Conservation (phyloP, 148 eudicot genomes). For the Agrostemma githago region DNA sequence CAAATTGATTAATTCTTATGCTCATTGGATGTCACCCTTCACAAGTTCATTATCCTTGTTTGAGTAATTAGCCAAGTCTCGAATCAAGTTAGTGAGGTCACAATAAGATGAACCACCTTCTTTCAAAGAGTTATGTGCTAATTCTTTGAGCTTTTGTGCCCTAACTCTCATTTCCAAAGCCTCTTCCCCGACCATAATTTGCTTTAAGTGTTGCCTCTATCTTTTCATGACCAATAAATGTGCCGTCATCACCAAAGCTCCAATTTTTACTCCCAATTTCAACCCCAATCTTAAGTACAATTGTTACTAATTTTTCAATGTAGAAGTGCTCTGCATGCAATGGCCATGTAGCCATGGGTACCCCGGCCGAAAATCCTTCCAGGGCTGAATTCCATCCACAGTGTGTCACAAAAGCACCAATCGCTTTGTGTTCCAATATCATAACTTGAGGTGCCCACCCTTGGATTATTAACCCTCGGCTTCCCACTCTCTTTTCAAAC, state of each 20-base stretch:
- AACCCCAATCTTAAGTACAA: conserved; percentile 16
- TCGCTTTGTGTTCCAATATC: conserved; percentile 15
- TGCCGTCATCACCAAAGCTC: neutral
- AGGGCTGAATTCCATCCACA: conserved; percentile 41
- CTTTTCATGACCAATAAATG: conserved; percentile 14
- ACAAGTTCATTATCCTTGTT: too few species aligned
- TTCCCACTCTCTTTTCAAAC: conserved; percentile 6
- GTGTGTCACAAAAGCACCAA: conserved; percentile 22
- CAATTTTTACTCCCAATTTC: conserved; percentile 16
- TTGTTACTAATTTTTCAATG: conserved; percentile 31
- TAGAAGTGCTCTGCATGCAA: conserved; percentile 26
- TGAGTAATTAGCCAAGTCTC: conserved; percentile 7
- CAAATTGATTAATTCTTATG: too few species aligned
- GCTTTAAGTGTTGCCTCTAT: conserved; percentile 18
- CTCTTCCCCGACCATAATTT: conserved; percentile 29
- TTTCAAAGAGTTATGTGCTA: conserved; percentile 20
- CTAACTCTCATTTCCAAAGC: conserved; percentile 20
- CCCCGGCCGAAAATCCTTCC: conserved; percentile 26
- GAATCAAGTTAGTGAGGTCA: conserved; percentile 10
- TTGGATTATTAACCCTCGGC: conserved; percentile 6
- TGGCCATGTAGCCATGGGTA: conserved; percentile 36
- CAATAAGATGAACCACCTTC: conserved; percentile 32
- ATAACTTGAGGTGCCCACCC: conserved; percentile 17
- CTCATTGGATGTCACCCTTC: too few species aligned
- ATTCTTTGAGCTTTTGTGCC: conserved; percentile 9